These are phyloP conservation scores for Diaporthe sp. DNA, from an alignment of 2,329 filamentous ascomycete genomes.

Conservation along the genomic window DNA sequence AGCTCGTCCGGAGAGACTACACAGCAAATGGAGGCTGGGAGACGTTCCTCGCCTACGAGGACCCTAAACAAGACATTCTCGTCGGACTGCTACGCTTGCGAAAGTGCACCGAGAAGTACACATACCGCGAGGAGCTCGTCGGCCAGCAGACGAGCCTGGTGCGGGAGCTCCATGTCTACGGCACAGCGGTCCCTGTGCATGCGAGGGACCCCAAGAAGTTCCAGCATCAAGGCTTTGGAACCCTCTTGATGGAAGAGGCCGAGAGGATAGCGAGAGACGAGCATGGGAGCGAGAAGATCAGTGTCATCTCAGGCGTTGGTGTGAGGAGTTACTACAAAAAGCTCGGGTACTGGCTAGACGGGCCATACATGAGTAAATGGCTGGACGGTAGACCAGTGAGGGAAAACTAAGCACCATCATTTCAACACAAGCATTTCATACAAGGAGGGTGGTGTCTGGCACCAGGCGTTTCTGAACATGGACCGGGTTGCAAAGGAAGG, in stretches of 20 bases:
- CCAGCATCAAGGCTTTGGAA: constrained; percentile 98
- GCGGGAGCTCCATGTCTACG: constrained; percentile 95
- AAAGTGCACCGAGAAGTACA: constrained; percentile 93
- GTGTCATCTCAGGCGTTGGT: constrained; percentile 97
- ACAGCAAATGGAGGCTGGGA: constrained; percentile 97
- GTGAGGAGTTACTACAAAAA: constrained; percentile 96
- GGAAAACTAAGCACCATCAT: constrained; percentile 9
- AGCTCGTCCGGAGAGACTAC: constrained; percentile 95
- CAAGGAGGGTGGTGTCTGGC: not conserved
- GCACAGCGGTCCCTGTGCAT: constrained; percentile 96
- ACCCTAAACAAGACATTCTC: constrained; percentile 97
- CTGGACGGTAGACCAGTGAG: constrained; percentile 62
- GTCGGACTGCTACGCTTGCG: constrained; percentile 90
- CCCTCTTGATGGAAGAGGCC: constrained; percentile 96
- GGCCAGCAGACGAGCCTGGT: constrained; percentile 93
- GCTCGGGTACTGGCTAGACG: constrained; percentile 93
- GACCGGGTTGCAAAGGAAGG: not conserved
- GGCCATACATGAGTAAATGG: constrained; percentile 84
- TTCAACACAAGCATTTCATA: constrained; percentile 5
- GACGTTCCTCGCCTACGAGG: constrained; percentile 97
- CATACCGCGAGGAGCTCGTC: constrained; percentile 88
- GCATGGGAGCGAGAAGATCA: constrained; percentile 94
- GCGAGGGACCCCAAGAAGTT: constrained; percentile 96
- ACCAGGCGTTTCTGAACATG: constrained; percentile 1
- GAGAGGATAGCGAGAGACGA: constrained; percentile 95